Evolutionary conservation across 768 basidiomycete species (phyloP).

Genomic region (Trametes gibbosa): DNA sequence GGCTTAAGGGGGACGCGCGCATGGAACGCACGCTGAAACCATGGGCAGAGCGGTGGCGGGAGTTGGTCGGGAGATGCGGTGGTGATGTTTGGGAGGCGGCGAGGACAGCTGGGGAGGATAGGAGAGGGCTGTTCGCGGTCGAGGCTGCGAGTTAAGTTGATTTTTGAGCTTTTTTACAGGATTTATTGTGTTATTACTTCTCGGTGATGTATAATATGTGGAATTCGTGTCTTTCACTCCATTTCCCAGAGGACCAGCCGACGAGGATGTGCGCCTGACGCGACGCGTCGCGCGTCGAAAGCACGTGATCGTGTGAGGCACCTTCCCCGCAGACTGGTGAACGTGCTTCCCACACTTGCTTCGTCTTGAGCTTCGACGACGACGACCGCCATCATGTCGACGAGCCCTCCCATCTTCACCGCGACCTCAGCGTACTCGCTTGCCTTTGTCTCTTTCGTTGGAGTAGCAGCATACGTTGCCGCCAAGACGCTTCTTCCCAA

Average conservation of each 20-base stretch:
- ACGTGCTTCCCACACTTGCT: too few relatives aligned
- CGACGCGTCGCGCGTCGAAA: conserved; percentile 3
- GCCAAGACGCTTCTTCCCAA: conserved; percentile 60
- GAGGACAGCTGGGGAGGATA: background rate
- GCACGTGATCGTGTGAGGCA: conserved; percentile 14
- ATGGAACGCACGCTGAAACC: conserved; percentile 19
- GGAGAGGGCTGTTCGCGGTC: background rate
- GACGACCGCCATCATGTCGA: conserved; percentile 12
- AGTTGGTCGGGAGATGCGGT: conserved; percentile 6
- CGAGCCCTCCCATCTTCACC: conserved; percentile 43
- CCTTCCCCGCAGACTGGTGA: background rate
- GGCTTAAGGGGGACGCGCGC: conserved; percentile 24
- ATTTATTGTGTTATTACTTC: background rate
- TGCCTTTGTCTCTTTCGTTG: conserved; percentile 52
- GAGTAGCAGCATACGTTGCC: conserved; percentile 48
- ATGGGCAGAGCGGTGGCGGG: conserved; percentile 13
- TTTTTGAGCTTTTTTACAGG: background rate
- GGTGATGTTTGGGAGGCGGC: conserved; percentile 16
- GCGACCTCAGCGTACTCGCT: conserved; percentile 64
- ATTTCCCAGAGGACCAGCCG: too few relatives aligned
- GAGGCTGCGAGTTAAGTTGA: background rate
- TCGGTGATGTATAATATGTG: too few relatives aligned
- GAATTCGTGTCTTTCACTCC: too few relatives aligned
- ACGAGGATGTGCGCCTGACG: too few relatives aligned
- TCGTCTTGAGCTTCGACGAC: background rate